These are phyloP conservation scores for Aquilaria malaccensis DNA, from an alignment of 345 rosid genomes.

Conservation along the genomic window DNA sequence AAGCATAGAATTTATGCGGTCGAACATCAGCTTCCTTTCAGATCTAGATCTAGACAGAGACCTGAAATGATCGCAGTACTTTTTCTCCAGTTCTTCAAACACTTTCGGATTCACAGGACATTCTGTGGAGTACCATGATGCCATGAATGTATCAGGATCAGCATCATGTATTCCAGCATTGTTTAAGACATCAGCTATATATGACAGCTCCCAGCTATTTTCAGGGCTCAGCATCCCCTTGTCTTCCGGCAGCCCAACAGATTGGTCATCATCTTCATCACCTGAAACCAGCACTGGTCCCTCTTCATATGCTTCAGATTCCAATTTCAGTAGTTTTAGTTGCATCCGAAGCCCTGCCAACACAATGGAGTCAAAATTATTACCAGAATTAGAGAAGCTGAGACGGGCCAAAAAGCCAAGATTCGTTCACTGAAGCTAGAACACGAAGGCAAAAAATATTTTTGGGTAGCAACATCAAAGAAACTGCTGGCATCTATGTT, in stretches of 20 bases:
- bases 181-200: conserved; percentile 41
- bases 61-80: conserved; percentile 23
- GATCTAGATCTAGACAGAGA: conserved; percentile 29
- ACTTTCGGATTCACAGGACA: conserved; percentile 49
- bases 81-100: conserved; percentile 75
- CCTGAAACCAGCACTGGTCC: conserved; percentile 55
- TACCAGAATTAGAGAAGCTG: too few relatives aligned
- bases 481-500: too few relatives aligned
- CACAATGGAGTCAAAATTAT: conserved; percentile 2
- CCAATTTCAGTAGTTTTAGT: conserved; percentile 79
- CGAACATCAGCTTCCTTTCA: conserved; percentile 71
- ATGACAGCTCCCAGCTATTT: conserved; percentile 47
- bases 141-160: conserved; percentile 35
- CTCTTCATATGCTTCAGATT: conserved; percentile 61
- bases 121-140: conserved; percentile 45
- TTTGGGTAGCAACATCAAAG: too few relatives aligned
- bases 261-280: conserved; percentile 57
- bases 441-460: too few relatives aligned
- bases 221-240: conserved; percentile 21
- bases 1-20: conserved; percentile 52
- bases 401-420: too few relatives aligned
- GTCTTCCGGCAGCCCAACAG: conserved; percentile 25
- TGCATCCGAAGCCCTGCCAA: conserved; percentile 83
- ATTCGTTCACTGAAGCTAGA: too few relatives aligned
- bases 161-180: conserved; percentile 40